phyloP scores from a whole-genome alignment of 2,329 filamentous ascomycete species.

The Didymellaceae sp. region DNA sequence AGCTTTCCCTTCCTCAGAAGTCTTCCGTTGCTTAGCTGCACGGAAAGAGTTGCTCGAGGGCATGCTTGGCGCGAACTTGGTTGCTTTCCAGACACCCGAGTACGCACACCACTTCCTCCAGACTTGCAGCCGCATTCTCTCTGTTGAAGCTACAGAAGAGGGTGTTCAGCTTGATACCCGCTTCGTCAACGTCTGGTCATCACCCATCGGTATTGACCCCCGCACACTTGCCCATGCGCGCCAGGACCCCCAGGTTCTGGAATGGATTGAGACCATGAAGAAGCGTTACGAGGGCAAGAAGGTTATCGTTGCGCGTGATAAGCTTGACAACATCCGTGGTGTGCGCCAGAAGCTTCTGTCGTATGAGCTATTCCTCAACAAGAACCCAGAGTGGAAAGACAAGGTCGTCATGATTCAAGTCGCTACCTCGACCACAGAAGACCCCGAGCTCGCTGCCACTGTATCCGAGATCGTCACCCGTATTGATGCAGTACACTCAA shows the following conservation, averaged over 20 bases:
- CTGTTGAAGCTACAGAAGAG: constrained; percentile 86
- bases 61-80: constrained; percentile 88
- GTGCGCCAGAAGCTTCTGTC: constrained; percentile 92
- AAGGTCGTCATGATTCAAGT: constrained; percentile 92
- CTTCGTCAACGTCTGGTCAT: constrained; percentile 85
- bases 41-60: constrained; percentile 88
- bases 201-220: constrained; percentile 91
- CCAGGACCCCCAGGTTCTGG: constrained; percentile 72
- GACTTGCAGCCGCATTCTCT: constrained; percentile 89
- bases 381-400: constrained; percentile 87
- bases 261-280: constrained; percentile 80
- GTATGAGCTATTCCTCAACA: constrained; percentile 92
- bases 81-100: constrained; percentile 93
- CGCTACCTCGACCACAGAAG: constrained; percentile 86
- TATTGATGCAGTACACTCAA: constrained; percentile 91
- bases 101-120: constrained; percentile 94
- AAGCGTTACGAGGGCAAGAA: constrained; percentile 87
- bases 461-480: constrained; percentile 94
- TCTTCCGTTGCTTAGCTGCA: constrained; percentile 89
- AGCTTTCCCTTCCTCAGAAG: constrained; percentile 93
- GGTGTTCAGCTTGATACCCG: constrained; percentile 91
- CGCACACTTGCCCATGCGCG: constrained; percentile 74
- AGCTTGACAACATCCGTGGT: constrained; percentile 89
- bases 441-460: constrained; percentile 83
- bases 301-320: constrained; percentile 91